Conservation (phyloP, 495 filamentous ascomycete genomes). For the Lophiotrema nucula region DNA sequence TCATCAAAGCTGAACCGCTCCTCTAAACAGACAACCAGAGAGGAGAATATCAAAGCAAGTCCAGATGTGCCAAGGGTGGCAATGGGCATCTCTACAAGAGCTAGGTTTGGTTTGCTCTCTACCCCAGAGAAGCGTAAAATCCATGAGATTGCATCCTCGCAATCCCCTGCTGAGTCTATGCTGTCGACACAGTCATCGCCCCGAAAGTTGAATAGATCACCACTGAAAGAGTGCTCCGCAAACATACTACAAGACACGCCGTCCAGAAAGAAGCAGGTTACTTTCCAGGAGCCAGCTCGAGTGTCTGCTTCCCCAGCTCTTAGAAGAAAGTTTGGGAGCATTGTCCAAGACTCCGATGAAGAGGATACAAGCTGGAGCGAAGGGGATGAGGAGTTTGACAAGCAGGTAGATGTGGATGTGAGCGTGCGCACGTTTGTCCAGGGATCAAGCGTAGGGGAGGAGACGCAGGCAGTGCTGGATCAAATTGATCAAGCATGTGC, state of each 20-base stretch:
- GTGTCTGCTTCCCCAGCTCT: neutral
- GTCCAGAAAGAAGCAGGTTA: conserved; percentile 19
- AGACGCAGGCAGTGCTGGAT: conserved; percentile 20
- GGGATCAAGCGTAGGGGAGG: conserved; percentile 11
- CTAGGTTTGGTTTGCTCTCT: conserved; percentile 19
- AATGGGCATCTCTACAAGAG: neutral
- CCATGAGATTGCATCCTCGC: conserved; percentile 43
- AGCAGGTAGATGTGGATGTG: neutral
- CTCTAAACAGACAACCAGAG: no score
- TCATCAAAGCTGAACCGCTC: no score
- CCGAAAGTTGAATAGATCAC: conserved; percentile 18
- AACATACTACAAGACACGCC: conserved; percentile 26
- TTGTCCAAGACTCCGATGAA: conserved; percentile 24
- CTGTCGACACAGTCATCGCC: conserved; percentile 34
- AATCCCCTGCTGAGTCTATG: conserved; percentile 42
- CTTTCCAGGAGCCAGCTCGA: conserved; percentile 2
- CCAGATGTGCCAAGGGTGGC: no score
- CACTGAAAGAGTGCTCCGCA: conserved; percentile 36
- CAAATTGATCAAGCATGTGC: conserved; percentile 27
- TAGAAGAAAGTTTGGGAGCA: conserved; percentile 6
- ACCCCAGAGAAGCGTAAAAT: conserved; percentile 31
- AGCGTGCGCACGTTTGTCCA: no score
- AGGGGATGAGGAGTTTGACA: conserved; percentile 2
- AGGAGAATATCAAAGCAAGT: no score
- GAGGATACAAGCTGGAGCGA: conserved; percentile 14